Evolutionary conservation across 495 filamentous ascomycete species (phyloP).

Genomic region (Neurospora pannonica): DNA sequence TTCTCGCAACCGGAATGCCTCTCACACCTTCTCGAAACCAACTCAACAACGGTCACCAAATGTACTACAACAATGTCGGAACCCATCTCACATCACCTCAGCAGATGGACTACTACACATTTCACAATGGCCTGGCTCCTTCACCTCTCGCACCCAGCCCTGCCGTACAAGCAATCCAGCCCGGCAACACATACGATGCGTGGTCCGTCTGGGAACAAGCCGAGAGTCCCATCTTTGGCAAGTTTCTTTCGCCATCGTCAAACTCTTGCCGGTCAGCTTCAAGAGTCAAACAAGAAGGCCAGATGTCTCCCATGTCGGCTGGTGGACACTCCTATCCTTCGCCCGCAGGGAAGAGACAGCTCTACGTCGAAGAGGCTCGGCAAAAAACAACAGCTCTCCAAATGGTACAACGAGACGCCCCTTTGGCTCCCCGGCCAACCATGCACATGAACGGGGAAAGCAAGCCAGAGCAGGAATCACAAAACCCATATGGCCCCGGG

Average conservation of each 20-base stretch:
- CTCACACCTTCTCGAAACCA: conserved; percentile 15
- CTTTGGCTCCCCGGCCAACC: neutral
- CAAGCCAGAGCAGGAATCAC: neutral
- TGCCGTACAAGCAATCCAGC: neutral
- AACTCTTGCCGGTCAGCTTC: neutral
- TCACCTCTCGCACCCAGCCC: conserved; percentile 3
- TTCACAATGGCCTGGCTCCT: conserved; percentile 5
- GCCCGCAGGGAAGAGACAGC: neutral
- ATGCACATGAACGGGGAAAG: neutral
- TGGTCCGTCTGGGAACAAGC: conserved; percentile 9
- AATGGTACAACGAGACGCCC: conserved; percentile 13
- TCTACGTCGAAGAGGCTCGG: conserved; percentile 20
- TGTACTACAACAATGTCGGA: neutral
- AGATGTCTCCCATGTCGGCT: neutral
- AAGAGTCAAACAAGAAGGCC: neutral
- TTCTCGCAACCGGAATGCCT: conserved; percentile 10
- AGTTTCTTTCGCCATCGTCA: neutral
- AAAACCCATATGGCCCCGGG: conserved; percentile 1
- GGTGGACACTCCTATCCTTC: neutral
- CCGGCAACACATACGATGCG: conserved; percentile 1
- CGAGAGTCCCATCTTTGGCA: conserved; percentile 17
- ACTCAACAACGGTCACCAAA: neutral
- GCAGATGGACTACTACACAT: conserved; percentile 6
- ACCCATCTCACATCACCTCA: conserved; percentile 12
- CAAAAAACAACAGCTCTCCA: conserved; percentile 27